These are phyloP conservation scores for Paspalum notatum DNA, from an alignment of 176 grass and related monocot genomes.

Conservation along the genomic window DNA sequence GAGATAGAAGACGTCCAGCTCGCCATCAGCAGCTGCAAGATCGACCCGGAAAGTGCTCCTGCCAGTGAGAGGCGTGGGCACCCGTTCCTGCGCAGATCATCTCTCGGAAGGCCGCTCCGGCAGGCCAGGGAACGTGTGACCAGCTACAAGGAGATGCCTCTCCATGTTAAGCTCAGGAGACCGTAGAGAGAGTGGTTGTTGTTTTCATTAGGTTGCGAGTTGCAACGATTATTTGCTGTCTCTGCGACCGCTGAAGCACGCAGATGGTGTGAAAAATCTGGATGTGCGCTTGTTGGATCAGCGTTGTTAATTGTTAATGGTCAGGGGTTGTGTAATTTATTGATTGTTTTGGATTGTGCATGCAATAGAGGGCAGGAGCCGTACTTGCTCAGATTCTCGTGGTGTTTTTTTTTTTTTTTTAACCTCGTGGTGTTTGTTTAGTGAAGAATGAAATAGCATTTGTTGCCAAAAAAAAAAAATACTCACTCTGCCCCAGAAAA, in stretches of 20 bases:
- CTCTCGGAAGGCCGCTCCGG: constrained; percentile 65
- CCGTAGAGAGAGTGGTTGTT: constrained; percentile 12
- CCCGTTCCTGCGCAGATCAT: constrained; percentile 50
- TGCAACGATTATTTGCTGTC: constrained; percentile 30
- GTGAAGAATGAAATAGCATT: not conserved
- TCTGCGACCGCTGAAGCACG: not conserved
- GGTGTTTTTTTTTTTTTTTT: too few relatives aligned
- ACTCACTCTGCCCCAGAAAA: too few relatives aligned
- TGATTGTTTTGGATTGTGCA: not conserved
- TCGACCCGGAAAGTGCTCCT: not conserved
- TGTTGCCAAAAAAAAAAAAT: too few relatives aligned
- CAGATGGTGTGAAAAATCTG: not conserved
- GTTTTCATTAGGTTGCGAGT: not conserved
- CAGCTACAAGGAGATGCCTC: constrained; percentile 60
- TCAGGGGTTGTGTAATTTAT: not conserved
- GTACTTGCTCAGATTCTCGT: not conserved
- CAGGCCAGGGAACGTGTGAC: constrained; percentile 50
- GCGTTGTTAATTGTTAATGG: not conserved
- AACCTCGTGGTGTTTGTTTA: too few relatives aligned
- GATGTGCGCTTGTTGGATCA: not conserved
- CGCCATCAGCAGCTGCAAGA: constrained; percentile 32
- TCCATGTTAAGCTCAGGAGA: constrained; percentile 66
- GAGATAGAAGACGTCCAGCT: constrained; percentile 61
- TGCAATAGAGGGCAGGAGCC: not conserved
- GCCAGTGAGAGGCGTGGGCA: not conserved